phyloP scores from a whole-genome alignment of 371 early-diverging fungal species.

The Syncephalastrum contaminatum region DNA sequence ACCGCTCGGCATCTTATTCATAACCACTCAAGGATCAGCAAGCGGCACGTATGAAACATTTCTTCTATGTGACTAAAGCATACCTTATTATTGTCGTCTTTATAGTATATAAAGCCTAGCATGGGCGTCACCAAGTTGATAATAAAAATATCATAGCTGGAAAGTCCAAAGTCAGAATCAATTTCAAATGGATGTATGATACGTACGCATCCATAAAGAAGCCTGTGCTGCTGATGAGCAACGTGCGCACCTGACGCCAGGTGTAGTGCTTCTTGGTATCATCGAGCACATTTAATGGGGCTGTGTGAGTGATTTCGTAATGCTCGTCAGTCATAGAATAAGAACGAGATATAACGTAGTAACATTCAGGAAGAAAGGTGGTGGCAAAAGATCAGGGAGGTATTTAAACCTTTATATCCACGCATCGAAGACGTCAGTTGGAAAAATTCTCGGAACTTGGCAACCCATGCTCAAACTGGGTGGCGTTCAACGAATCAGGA shows the following conservation, averaged over 20 bases:
- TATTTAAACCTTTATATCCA: too few species aligned
- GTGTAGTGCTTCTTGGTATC: conserved; percentile 7
- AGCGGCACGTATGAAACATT: not conserved
- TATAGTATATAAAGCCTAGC: conserved; percentile 67
- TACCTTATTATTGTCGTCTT: conserved; percentile 20
- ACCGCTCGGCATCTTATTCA: conserved; percentile 41
- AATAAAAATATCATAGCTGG: conserved; percentile 57
- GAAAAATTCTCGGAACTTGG: too few species aligned
- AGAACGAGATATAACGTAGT: too few species aligned
- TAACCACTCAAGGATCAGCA: not conserved
- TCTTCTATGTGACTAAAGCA: not conserved
- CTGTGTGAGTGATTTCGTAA: not conserved
- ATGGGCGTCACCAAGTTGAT: conserved; percentile 72
- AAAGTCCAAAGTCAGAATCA: not conserved
- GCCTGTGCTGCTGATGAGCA: conserved; percentile 33
- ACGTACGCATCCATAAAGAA: conserved; percentile 61
- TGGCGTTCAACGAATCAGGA: too few species aligned
- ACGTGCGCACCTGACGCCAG: conserved; percentile 16
- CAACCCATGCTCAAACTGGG: too few species aligned
- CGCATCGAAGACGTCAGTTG: too few species aligned
- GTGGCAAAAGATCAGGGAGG: too few species aligned
- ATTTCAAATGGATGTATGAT: not conserved
- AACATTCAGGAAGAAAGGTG: too few species aligned
- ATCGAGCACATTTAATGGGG: conserved; percentile 15
- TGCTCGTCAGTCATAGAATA: too few species aligned